Conservation (phyloP, 2,329 filamentous ascomycete genomes). For the Talaromyces sp. region DNA sequence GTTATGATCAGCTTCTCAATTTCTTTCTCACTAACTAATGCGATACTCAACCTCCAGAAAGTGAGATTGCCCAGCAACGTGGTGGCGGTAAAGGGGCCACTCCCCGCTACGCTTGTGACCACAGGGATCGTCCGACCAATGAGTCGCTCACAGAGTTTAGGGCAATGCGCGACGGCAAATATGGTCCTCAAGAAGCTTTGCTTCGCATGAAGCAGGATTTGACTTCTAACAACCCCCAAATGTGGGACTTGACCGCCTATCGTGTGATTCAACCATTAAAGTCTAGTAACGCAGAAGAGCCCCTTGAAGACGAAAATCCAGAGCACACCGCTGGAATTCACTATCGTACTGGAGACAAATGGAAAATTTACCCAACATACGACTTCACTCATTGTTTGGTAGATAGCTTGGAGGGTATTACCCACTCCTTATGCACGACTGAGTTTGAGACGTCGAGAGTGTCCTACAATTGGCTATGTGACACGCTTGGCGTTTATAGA, state of each 20-base stretch:
- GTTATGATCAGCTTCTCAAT: neutral
- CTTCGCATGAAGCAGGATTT: slow-evolving; percentile 89
- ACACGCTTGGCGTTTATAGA: slow-evolving; percentile 75
- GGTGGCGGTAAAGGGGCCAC: neutral
- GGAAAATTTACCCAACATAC: slow-evolving; percentile 94
- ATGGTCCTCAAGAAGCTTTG: slow-evolving; percentile 63
- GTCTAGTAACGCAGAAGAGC: neutral
- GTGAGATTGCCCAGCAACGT: neutral
- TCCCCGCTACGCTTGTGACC: neutral
- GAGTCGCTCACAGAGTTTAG: neutral
- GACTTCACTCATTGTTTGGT: slow-evolving; percentile 89
- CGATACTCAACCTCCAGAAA: slow-evolving; percentile 60
- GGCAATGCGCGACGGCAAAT: neutral
- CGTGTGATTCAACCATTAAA: slow-evolving; percentile 58
- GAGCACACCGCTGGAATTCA: slow-evolving; percentile 49
- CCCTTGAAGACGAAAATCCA: neutral
- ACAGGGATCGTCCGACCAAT: neutral
- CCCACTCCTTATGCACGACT: slow-evolving; percentile 87
- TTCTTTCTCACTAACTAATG: slow-evolving; percentile 34
- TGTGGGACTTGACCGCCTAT: slow-evolving; percentile 95
- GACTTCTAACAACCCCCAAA: slow-evolving; percentile 81
- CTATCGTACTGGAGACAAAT: slow-evolving; percentile 70
- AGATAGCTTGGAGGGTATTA: slow-evolving; percentile 88
- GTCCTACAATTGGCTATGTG: slow-evolving; percentile 88
- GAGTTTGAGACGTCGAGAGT: slow-evolving; percentile 83